phyloP scores from a whole-genome alignment of 192 early-diverging fungal genomes.

The Pecoramyces ruminantium region DNA sequence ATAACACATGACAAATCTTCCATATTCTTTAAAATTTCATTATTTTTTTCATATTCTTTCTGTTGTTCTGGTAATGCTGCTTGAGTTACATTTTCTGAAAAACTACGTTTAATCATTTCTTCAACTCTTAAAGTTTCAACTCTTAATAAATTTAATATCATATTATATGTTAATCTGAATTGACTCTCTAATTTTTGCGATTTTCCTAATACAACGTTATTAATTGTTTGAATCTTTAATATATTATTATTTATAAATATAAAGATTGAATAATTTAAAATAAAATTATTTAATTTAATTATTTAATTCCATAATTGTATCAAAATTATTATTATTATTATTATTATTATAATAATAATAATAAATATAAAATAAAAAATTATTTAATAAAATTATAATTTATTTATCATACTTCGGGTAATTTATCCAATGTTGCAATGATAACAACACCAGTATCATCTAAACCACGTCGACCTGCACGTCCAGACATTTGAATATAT shows the following conservation, averaged over 20 bases:
- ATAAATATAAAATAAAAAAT: not conserved
- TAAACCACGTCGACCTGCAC: conserved; percentile 85
- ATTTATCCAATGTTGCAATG: conserved; percentile 44
- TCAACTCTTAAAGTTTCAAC: conserved; percentile 90
- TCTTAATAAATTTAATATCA: conserved; percentile 92
- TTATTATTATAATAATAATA: no score
- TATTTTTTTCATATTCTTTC: conserved; percentile 38
- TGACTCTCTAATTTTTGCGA: conserved; percentile 85
- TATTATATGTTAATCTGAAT: conserved; percentile 93
- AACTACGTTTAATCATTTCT: conserved; percentile 95
- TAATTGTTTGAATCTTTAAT: conserved; percentile 17
- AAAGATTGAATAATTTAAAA: no score
- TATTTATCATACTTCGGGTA: conserved; percentile 18
- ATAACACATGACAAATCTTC: not conserved
- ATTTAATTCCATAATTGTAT: no score
- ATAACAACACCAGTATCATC: conserved; percentile 86
- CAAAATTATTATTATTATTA: no score
- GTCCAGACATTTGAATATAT: conserved; percentile 98
- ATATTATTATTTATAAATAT: no score
- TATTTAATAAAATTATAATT: conserved; percentile 2
- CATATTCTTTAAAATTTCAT: not conserved
- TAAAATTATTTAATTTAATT: not conserved
- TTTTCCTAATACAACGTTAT: conserved; percentile 68
- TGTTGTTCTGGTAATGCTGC: conserved; percentile 70
- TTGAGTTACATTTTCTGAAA: conserved; percentile 82